Conservation (phyloP, 805 yeast species). For the Pichia heedii region DNA sequence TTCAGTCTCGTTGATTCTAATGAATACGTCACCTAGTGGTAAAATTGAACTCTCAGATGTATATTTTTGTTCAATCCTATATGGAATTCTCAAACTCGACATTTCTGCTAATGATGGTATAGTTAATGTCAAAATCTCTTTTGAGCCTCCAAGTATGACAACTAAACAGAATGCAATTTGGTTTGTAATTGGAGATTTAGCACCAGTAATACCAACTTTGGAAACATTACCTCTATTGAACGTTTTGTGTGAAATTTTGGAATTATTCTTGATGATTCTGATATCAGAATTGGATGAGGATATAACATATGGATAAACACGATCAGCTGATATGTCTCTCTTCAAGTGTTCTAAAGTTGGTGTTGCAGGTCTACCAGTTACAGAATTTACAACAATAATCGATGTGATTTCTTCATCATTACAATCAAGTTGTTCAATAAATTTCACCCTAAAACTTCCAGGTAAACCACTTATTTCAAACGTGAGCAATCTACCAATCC, state of each 20-base stretch:
- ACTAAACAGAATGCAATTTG: conserved; percentile 23
- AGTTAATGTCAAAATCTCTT: conserved; percentile 29
- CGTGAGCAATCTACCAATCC: conserved; percentile 57
- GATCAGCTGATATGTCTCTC: conserved; percentile 31
- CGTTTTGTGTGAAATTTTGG: conserved; percentile 55
- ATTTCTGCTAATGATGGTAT: conserved; percentile 60
- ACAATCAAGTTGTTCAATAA: conserved; percentile 38
- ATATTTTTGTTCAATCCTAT: conserved; percentile 31
- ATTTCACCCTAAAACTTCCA: conserved; percentile 53
- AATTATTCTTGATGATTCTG: conserved; percentile 51
- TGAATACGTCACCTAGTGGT: conserved; percentile 41
- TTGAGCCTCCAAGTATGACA: conserved; percentile 21
- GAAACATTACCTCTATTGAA: conserved; percentile 43
- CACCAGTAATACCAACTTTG: conserved; percentile 43
- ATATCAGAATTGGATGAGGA: conserved; percentile 51
- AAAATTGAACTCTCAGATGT: conserved; percentile 36
- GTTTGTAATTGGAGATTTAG: conserved; percentile 14
- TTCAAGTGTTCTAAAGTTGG: conserved; percentile 52
- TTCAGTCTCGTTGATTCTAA: conserved; percentile 48
- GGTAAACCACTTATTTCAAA: conserved; percentile 57
- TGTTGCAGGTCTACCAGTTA: conserved; percentile 52
- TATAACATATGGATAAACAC: conserved; percentile 54
- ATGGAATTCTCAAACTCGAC: conserved; percentile 37
- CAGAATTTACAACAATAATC: conserved; percentile 50
- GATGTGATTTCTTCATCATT: conserved; percentile 44